Percentiles rank a stretch among this genome's conserved stretches.
Evolutionary conservation across 805 yeast genomes (phyloP).

Genomic region (Candida stauntonica): DNA sequence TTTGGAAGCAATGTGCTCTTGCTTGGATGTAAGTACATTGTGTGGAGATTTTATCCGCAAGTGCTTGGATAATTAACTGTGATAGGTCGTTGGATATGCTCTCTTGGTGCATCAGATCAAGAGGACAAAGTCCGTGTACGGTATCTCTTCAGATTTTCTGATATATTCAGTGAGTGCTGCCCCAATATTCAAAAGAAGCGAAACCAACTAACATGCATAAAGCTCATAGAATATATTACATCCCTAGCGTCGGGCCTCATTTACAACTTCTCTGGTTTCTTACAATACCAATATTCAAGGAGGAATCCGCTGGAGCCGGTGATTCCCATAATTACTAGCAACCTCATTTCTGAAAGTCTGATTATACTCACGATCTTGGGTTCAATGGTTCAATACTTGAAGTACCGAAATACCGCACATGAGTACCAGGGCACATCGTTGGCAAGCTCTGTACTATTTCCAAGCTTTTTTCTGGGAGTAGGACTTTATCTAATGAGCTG

Average conservation of each 20-base stretch:
- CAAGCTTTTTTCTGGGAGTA: not conserved
- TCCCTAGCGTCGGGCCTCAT: not conserved
- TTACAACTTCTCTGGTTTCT: constrained; percentile 5
- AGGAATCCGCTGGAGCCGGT: constrained; percentile 34
- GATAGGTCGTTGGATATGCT: not conserved
- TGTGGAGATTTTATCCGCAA: too few species aligned
- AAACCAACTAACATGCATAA: not conserved
- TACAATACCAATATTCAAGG: constrained; percentile 24
- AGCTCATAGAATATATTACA: constrained; percentile 6
- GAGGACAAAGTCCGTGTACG: constrained; percentile 32
- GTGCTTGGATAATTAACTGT: too few species aligned
- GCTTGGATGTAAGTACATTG: constrained; percentile 1
- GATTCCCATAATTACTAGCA: constrained; percentile 27
- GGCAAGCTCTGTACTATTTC: constrained; percentile 4
- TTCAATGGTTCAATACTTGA: constrained; percentile 30
- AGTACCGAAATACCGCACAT: constrained; percentile 31
- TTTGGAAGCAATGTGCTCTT: not conserved
- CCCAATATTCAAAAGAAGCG: not conserved
- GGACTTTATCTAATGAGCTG: constrained; percentile 4
- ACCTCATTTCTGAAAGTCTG: too few species aligned
- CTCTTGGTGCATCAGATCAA: constrained; percentile 22
- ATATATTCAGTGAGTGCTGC: constrained; percentile 14
- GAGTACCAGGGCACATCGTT: constrained; percentile 35
- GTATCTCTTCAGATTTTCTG: constrained; percentile 34
- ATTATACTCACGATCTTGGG: too few species aligned